These are phyloP conservation scores for Phlegmacium glaucopus DNA, from an alignment of 768 basidiomycete species.

Conservation along the genomic window DNA sequence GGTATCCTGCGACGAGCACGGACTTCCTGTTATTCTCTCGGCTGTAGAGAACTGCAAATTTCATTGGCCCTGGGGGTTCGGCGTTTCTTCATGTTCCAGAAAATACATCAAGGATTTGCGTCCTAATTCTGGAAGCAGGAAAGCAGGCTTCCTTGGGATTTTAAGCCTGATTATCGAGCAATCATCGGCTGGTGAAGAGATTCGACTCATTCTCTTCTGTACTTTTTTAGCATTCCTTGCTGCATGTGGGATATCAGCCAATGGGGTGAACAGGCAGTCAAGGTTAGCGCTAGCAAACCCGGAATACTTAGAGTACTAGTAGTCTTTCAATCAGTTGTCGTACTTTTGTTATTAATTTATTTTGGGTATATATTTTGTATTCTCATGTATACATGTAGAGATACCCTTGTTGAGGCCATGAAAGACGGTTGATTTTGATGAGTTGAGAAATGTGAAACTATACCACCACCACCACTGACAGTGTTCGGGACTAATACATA, in stretches of 20 bases:
- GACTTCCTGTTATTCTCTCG: conserved; percentile 51
- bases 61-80: conserved; percentile 48
- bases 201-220: conserved; percentile 56
- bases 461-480: background rate
- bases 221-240: conserved; percentile 46
- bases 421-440: background rate
- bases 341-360: too few relatives aligned
- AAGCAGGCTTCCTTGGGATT: conserved; percentile 38
- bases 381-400: too few relatives aligned
- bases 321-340: too few relatives aligned
- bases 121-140: conserved; percentile 36
- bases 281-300: too few relatives aligned
- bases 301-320: too few relatives aligned
- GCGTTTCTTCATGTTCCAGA: conserved; percentile 32
- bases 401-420: background rate
- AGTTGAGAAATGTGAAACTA: background rate
- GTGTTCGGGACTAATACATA: background rate
- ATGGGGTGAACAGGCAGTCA: conserved; percentile 5
- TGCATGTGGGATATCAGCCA: conserved; percentile 42
- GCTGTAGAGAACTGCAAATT: conserved; percentile 47
- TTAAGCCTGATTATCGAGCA: conserved; percentile 49
- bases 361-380: too few relatives aligned
- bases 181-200: conserved; percentile 67
- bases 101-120: conserved; percentile 39
- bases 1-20: conserved; percentile 59